Conservation (phyloP, 345 rosid genomes). For the Cardiospermum halicacabum region DNA sequence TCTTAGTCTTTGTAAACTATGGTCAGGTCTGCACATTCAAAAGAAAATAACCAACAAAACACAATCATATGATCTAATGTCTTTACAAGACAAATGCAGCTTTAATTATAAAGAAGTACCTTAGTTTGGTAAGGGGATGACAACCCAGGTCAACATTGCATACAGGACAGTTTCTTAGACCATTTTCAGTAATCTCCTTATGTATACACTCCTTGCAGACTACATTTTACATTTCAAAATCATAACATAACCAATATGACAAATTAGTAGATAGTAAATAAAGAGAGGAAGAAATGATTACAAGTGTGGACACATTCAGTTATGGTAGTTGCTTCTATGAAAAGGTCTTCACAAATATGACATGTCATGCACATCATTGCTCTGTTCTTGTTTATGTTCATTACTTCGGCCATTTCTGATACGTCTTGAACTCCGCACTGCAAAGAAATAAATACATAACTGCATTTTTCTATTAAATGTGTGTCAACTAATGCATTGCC, state of each 20-base stretch:
- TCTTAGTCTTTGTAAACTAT: too few species aligned
- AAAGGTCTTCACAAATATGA: conserved; percentile 37
- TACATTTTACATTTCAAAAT: conserved; percentile 11
- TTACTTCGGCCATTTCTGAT: too few species aligned
- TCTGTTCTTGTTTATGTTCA: conserved; percentile 23
- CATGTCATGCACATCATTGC: conserved; percentile 42
- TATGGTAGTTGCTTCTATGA: conserved; percentile 45
- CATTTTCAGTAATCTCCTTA: conserved; percentile 29
- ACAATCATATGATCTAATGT: too few species aligned
- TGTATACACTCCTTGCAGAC: conserved; percentile 54
- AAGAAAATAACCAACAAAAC: too few species aligned
- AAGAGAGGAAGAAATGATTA: conserved; percentile 17
- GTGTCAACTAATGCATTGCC: too few species aligned
- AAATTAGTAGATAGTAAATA: not conserved
- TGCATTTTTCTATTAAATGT: too few species aligned
- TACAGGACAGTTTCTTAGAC: conserved; percentile 32
- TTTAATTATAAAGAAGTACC: conserved; percentile 32
- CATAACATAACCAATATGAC: not conserved
- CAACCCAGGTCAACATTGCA: conserved; percentile 38
- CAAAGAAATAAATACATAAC: too few species aligned
- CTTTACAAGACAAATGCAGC: too few species aligned
- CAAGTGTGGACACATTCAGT: conserved; percentile 55
- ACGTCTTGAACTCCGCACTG: too few species aligned
- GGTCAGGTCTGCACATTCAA: too few species aligned
- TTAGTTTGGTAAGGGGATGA: conserved; percentile 44